These are phyloP conservation scores for Plasmodium gonderi DNA, from an alignment of 169 alveolate genomes.

Conservation along the genomic window DNA sequence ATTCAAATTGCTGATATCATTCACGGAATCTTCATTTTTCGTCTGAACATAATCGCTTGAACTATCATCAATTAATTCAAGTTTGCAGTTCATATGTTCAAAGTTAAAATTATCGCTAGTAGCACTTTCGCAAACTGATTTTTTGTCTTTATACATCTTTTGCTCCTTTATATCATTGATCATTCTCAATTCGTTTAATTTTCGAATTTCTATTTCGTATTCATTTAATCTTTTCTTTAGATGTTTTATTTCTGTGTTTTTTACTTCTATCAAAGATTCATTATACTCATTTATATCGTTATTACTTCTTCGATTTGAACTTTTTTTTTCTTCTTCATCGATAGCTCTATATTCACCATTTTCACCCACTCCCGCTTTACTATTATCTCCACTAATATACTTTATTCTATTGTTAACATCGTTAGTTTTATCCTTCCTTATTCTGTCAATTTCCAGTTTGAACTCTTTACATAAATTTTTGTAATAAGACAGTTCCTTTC, in stretches of 20 bases:
- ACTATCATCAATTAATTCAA: neutral
- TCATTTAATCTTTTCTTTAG: constrained; percentile 31
- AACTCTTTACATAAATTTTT: constrained; percentile 66
- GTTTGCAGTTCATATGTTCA: neutral
- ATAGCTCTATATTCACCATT: neutral
- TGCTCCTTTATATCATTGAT: constrained; percentile 16
- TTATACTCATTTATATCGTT: neutral
- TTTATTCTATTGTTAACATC: neutral
- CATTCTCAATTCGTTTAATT: constrained; percentile 43
- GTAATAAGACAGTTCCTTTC: constrained; percentile 67
- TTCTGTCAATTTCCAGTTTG: constrained; percentile 29
- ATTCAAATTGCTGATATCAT: constrained; percentile 8
- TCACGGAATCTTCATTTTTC: constrained; percentile 5
- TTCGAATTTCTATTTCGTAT: constrained; percentile 59
- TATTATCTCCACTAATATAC: neutral
- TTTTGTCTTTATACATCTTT: neutral
- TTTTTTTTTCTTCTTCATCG: neutral
- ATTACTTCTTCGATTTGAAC: neutral
- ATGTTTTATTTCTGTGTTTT: constrained; percentile 29
- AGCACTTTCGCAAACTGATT: neutral
- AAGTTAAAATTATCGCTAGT: neutral
- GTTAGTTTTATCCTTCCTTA: neutral
- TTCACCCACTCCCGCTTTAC: neutral
- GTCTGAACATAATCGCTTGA: neutral
- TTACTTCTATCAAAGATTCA: neutral